Conservation (phyloP, 371 early-diverging fungal genomes). For the Mucor lusitanicus region DNA sequence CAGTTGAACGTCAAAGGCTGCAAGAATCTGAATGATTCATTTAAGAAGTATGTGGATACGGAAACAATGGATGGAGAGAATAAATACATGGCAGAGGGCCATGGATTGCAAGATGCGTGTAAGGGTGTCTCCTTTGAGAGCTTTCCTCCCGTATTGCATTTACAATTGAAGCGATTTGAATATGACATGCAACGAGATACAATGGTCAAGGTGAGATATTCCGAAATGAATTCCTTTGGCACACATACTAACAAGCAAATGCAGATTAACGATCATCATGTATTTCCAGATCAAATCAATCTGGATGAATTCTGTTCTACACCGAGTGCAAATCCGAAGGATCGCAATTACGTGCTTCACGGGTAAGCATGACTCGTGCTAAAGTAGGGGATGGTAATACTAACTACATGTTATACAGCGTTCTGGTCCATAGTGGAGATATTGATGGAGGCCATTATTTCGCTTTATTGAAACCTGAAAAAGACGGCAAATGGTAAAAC, state of each 20-base stretch:
- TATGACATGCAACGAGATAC: slow-evolving; percentile 92
- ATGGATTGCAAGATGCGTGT: slow-evolving; percentile 95
- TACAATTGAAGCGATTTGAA: slow-evolving; percentile 98
- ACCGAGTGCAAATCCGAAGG: slow-evolving; percentile 18
- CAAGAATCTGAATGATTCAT: slow-evolving; percentile 86
- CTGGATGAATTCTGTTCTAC: slow-evolving; percentile 76
- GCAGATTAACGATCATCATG: slow-evolving; percentile 95
- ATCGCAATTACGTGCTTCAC: slow-evolving; percentile 67
- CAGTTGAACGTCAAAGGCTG: slow-evolving; percentile 95
- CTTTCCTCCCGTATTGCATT: slow-evolving; percentile 96
- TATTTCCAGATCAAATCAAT: slow-evolving; percentile 90
- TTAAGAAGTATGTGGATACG: slow-evolving; percentile 82
- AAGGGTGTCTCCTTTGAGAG: slow-evolving; percentile 95
- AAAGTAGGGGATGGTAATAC: neutral
- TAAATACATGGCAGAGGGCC: slow-evolving; percentile 95
- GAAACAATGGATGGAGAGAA: slow-evolving; percentile 98
- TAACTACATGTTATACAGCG: slow-evolving; percentile 46
- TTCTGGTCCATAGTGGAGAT: slow-evolving; percentile 97
- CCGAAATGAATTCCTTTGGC: neutral
- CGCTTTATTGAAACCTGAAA: slow-evolving; percentile 84
- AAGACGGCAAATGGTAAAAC: slow-evolving; percentile 75
- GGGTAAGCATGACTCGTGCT: slow-evolving; percentile 52
- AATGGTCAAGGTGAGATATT: slow-evolving; percentile 80
- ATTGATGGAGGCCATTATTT: slow-evolving; percentile 97
- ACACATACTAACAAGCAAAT: neutral